A percentile compares a stretch with the other conserved stretches of the same genome.
phyloP scores from a whole-genome alignment of 2,329 filamentous ascomycete genomes.

The Knoxdaviesia capensis region DNA sequence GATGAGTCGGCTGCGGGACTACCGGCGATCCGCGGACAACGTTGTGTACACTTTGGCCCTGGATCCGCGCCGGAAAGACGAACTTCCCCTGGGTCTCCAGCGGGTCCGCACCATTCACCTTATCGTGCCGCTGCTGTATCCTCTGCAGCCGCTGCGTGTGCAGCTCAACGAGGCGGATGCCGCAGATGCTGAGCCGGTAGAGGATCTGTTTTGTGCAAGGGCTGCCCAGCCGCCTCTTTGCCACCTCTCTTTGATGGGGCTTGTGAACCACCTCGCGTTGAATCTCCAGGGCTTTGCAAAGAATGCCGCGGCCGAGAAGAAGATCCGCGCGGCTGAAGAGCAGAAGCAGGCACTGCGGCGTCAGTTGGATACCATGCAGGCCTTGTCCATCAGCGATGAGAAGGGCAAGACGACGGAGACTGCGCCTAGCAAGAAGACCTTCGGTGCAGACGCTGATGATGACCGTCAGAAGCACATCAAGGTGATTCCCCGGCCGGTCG shows the following conservation, averaged over 20 bases:
- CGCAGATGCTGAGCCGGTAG: constrained; percentile 38
- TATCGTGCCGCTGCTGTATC: constrained; percentile 51
- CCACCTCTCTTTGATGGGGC: constrained; percentile 46
- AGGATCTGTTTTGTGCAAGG: constrained; percentile 43
- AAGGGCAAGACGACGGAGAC: constrained; percentile 3
- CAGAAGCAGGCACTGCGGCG: constrained; percentile 1
- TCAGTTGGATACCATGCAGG: not conserved
- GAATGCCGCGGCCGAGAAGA: constrained; percentile 7
- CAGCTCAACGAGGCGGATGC: constrained; percentile 43
- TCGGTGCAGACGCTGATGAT: constrained; percentile 4
- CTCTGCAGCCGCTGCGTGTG: constrained; percentile 45
- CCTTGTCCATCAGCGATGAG: not conserved
- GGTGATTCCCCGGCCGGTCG: constrained; percentile 54
- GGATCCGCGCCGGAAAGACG: constrained; percentile 37
- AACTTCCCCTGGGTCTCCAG: constrained; percentile 41
- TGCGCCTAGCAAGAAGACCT: too few species aligned
- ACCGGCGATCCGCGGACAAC: constrained; percentile 49
- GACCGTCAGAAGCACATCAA: constrained; percentile 44
- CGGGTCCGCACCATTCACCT: constrained; percentile 44
- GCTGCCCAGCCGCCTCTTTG: constrained; percentile 25
- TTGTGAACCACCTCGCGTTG: constrained; percentile 54
- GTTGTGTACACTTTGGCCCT: constrained; percentile 51
- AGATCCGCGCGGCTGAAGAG: constrained; percentile 5
- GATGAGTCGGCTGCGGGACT: constrained; percentile 46
- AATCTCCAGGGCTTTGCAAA: constrained; percentile 50